Base-by-base conservation (phyloP, 2,329 filamentous ascomycete species). In the Microdochium paspali region DNA sequence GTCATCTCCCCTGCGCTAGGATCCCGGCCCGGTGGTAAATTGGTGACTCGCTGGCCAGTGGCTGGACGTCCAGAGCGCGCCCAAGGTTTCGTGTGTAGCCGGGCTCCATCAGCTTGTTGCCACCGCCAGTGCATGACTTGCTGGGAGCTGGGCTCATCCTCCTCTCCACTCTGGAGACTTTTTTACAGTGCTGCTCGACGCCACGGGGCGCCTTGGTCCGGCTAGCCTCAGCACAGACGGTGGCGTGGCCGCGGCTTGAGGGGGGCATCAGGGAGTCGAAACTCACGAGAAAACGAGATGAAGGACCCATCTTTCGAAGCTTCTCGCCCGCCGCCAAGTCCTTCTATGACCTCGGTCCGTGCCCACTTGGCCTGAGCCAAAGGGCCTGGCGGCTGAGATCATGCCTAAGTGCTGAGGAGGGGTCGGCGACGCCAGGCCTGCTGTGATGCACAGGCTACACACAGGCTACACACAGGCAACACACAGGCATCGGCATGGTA, bases 261-360 rank as follows among this genome's bases (percentile, higher is more conserved):
- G n/a, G n/a, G 18, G 35, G 35, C 35, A 20, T 20, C 35, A 40
- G 35, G 35, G 35, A 40, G 35, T 40, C 35, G 35, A 40, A 40
- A 40, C 35, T 40, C 35, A 40, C 35, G 35, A 40, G 35, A 13
- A n/a, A 40, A 40, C 35, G 35, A 40, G 35, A 40, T 40, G 35
- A 40, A 20, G 12, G 35, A 20, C 35, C 35, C 35, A 40, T 40
- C 35, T 40, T 40, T 40, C 35, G 35, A 40, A 40, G 35, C 23
- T 40, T 40, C 35, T 40, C n/a, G 35, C 18, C 23, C 35, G 35
- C 18, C 35, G 35, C 35, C 35, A 40, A 40, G 35, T 5, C 35
- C 35, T 40, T 40, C 35, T 40, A 20, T 18, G 35, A 40, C 35
- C 23, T 40, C 35, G n/a, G 12, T 40, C 35, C 35, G 18, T 40